phyloP scores from a whole-genome alignment of 179 eudicot genomes.

The Vitellaria paradoxa region DNA sequence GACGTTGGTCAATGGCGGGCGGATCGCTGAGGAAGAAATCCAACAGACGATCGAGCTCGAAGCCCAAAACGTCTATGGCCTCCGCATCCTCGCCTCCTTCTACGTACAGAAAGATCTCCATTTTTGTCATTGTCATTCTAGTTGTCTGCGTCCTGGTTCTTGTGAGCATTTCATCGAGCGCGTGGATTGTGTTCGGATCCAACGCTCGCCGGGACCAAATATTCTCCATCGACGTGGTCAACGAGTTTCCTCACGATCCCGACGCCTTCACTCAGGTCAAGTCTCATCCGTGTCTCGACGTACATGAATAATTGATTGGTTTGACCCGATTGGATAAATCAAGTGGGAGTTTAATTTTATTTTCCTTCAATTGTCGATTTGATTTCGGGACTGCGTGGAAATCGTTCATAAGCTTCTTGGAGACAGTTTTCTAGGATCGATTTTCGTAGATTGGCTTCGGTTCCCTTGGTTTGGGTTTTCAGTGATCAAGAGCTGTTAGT shows the following conservation, averaged over 20 bases:
- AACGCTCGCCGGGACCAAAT: slow-evolving; percentile 19
- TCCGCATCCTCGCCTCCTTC: slow-evolving; percentile 19
- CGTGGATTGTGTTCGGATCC: slow-evolving; percentile 21
- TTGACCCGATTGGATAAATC: background rate
- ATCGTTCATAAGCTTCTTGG: background rate
- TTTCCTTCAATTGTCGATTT: background rate
- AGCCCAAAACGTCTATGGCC: slow-evolving; percentile 24
- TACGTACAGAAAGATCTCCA: slow-evolving; percentile 23
- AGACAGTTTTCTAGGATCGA: background rate
- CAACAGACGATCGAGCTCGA: slow-evolving; percentile 28
- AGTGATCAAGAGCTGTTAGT: background rate
- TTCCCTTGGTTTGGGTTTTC: background rate
- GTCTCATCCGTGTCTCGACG: background rate
- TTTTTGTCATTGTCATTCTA: slow-evolving; percentile 22
- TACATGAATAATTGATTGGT: background rate
- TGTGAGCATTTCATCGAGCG: slow-evolving; percentile 43
- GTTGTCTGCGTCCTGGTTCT: slow-evolving; percentile 26
- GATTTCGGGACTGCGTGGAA: background rate
- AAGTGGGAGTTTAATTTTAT: background rate
- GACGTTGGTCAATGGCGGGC: slow-evolving; percentile 26
- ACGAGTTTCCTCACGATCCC: slow-evolving; percentile 88
- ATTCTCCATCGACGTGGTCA: slow-evolving; percentile 49
- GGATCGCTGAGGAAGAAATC: slow-evolving; percentile 38
- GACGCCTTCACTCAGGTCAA: slow-evolving; percentile 85
- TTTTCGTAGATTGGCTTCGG: background rate